Evolutionary conservation across 2,329 filamentous ascomycete genomes (phyloP), one percentile per base, ranked within the genome.

Genomic region (Myrmaecium sp.): DNA sequence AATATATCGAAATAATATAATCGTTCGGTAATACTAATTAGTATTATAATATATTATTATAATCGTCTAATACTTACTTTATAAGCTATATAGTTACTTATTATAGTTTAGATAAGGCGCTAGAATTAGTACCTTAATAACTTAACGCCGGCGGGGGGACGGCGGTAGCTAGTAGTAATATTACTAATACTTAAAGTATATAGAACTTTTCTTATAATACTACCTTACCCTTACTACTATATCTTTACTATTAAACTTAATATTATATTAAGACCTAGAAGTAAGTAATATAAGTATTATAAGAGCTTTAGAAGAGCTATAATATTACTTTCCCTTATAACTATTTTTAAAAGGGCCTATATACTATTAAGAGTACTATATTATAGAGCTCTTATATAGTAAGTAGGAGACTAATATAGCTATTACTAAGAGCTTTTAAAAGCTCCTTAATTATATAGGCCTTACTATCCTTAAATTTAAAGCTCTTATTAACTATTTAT

Each of bases 261-360:
- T 23, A 23, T 11, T 23, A 23, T 10, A 6, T 12, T 23, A 23
- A 23, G 11, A 23, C 6, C 14, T 23, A 12, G 6, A 11, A 23
- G 14, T 8, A 7, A 23, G 11, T 11, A 11, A 23, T 23, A 23
- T 6, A 7, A 23, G 14, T 6, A 11, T 7, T 23, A 23, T 23
- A 23, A 6, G 6, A 23, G 6, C 6, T 23, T 7, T 8, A 23
- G 14, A 23, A 12, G 11, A 23, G 6, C 11, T 23, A 23, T 7
- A 23, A 6, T 23, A 23, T 8, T 23, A 23, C 11, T 13, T 12
- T 23, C 6, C 11, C 14, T 12, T 23, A 23, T 23, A 23, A 23
- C n/a, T n/a, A n/a, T n/a, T n/a, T n/a, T n/a, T n/a, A n/a, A n/a
- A n/a, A n/a, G n/a, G n/a, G n/a, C n/a, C n/a, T n/a, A 6, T 12